These are phyloP conservation scores for Micractinium conductrix DNA, from an alignment of 139 green algal species.

Conservation along the genomic window DNA sequence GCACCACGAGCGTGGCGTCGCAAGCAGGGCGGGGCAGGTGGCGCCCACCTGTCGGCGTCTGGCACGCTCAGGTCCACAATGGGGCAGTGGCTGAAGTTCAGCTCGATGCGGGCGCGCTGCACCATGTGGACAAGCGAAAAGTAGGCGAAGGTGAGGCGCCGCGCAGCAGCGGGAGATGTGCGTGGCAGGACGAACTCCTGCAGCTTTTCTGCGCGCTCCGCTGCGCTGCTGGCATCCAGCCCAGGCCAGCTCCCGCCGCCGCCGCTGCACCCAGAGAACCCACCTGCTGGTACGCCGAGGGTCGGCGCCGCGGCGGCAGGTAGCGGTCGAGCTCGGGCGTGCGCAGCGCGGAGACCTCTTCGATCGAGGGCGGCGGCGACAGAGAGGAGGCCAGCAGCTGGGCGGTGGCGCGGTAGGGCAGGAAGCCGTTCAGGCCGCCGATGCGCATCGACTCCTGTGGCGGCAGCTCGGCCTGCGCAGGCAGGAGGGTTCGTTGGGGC, in stretches of 20 bases:
- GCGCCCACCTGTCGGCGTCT: constrained; percentile 34
- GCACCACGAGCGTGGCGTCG: too few relatives aligned
- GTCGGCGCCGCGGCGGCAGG: constrained; percentile 53
- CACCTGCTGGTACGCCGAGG: background rate
- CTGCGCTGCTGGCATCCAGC: too few relatives aligned
- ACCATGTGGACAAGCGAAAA: too few relatives aligned
- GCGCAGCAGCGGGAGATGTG: too few relatives aligned
- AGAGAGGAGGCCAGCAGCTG: constrained; percentile 48
- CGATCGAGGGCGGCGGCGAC: constrained; percentile 47
- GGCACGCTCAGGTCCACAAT: constrained; percentile 78
- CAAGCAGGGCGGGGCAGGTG: too few relatives aligned
- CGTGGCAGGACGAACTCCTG: too few relatives aligned
- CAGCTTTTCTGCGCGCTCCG: too few relatives aligned
- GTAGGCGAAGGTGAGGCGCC: too few relatives aligned
- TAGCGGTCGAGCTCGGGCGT: constrained; percentile 73
- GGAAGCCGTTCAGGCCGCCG: constrained; percentile 78
- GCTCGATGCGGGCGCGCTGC: constrained; percentile 25
- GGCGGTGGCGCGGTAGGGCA: constrained; percentile 82
- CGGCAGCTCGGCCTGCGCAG: constrained; percentile 76
- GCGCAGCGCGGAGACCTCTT: constrained; percentile 72
- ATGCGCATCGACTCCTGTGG: constrained; percentile 76
- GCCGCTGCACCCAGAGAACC: too few relatives aligned
- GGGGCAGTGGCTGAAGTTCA: constrained; percentile 72
- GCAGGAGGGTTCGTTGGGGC: background rate
- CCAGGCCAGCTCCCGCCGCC: too few relatives aligned